These are phyloP conservation scores for Annulohypoxylon stygium DNA, from an alignment of 495 filamentous ascomycete genomes.

Conservation along the genomic window DNA sequence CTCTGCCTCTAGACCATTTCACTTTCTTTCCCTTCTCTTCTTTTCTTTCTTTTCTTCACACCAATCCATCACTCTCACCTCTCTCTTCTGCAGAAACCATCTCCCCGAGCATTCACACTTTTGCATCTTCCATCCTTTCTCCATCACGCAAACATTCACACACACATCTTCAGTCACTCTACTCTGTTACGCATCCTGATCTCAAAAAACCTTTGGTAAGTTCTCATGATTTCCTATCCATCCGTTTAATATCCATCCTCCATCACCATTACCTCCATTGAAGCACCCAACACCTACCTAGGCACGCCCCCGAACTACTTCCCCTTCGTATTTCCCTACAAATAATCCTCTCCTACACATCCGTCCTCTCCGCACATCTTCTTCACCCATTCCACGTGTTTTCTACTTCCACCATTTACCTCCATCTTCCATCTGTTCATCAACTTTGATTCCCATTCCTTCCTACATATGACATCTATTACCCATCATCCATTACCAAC, in stretches of 20 bases:
- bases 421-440: background rate
- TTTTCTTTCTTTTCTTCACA: background rate
- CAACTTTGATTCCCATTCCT: background rate
- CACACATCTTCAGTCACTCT: background rate
- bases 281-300: no score
- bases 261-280: background rate
- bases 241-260: background rate
- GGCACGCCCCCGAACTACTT: background rate
- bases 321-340: background rate
- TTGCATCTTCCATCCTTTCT: background rate
- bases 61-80: background rate
- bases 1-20: background rate
- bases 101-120: background rate
- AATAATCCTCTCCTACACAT: no score
- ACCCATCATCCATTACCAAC: background rate
- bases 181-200: background rate
- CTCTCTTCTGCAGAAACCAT: background rate
- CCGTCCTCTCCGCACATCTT: no score
- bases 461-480: background rate
- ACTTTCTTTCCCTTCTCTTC: background rate
- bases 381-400: background rate
- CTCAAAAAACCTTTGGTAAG: background rate
- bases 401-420: background rate
- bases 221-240: background rate
- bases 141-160: background rate